phyloP scores from a whole-genome alignment of 208 protist genomes.

The Crithidia mellificae region DNA sequence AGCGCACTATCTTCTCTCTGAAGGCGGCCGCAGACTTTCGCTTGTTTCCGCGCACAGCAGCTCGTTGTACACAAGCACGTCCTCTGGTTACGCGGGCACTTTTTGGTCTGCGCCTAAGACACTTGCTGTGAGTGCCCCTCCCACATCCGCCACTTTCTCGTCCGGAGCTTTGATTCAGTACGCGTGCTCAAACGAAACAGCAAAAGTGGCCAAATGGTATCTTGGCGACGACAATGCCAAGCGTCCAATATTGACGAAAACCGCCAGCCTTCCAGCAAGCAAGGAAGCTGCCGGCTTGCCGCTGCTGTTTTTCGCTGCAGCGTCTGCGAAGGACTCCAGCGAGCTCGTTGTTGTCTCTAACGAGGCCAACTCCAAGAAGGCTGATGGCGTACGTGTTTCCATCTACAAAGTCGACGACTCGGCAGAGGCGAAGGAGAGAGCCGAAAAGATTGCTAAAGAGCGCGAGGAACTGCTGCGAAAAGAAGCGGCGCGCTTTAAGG shows the following conservation, averaged over 20 bases:
- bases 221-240: constrained; percentile 12
- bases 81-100: constrained; percentile 40
- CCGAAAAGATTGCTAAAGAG: constrained; percentile 34
- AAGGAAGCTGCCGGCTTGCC: background rate
- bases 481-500: constrained; percentile 47
- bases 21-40: constrained; percentile 22
- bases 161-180: constrained; percentile 40
- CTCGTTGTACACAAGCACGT: constrained; percentile 25
- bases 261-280: background rate
- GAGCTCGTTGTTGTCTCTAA: constrained; percentile 29
- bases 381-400: constrained; percentile 11
- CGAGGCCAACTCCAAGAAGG: background rate
- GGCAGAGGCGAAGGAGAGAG: constrained; percentile 44
- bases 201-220: constrained; percentile 20
- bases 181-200: constrained; percentile 33
- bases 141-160: constrained; percentile 31
- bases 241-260: background rate
- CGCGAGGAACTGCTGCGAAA: constrained; percentile 33
- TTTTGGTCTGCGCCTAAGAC: constrained; percentile 43
- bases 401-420: constrained; percentile 52
- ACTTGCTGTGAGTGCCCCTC: constrained; percentile 40
- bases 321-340: constrained; percentile 3
- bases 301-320: constrained; percentile 19
- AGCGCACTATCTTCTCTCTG: constrained; percentile 20
- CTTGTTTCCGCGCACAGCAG: constrained; percentile 26